Evolutionary conservation across 1,284 basidiomycete genomes (phyloP), one percentile per base, ranked within the genome.

Genomic region (Melampsora abietis-canadensis): DNA sequence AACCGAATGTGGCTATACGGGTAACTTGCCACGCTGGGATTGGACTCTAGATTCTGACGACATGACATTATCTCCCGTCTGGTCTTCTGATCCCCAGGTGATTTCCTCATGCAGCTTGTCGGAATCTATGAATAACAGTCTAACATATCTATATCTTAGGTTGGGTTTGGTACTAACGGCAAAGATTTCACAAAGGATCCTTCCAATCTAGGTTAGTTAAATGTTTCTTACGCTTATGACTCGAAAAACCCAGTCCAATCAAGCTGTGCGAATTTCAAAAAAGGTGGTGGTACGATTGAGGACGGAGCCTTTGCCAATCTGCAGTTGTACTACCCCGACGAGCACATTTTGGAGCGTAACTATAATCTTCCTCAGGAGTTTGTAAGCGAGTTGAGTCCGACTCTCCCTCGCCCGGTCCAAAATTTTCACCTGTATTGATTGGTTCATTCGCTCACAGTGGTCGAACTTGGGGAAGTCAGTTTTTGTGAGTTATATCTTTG

Each of bases 21-120:
- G 63, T 2, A 66, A 24, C 21, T 62, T 73, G n/a, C 70, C 70
- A 5, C 70, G 70, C n/a, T 73, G 70, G 70, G 70, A 73, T 73
- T 73, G 70, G 70, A 59, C 70, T 2, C 31, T 73, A 21, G 70
- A 73, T 54, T 57, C 70, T 17, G 51, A 37, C n/a, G 63, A 73
- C 40, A 66, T 73, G 63, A 57, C 70, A 31, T 10, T 65, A 60
- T 54, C 70, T 31, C 70, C 70, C 1, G 31, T 73, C 37, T 73
- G 62, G 62, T 73, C 70, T 12, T 0, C 19, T 12, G 70, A 73
- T 40, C 70, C 70, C 7, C 40, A 59, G 17, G 70, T 73, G 19
- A 66, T 44, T 2, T 21, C 37, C 15, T 47, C 24, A 2, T 14
- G 15, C 10, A 12, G 4, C 14, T 44, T 44, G 10, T 7, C 40